Evolutionary conservation across 768 basidiomycete genomes (phyloP), one percentile per base, ranked within the genome.

Genomic region (Trametes punicea): DNA sequence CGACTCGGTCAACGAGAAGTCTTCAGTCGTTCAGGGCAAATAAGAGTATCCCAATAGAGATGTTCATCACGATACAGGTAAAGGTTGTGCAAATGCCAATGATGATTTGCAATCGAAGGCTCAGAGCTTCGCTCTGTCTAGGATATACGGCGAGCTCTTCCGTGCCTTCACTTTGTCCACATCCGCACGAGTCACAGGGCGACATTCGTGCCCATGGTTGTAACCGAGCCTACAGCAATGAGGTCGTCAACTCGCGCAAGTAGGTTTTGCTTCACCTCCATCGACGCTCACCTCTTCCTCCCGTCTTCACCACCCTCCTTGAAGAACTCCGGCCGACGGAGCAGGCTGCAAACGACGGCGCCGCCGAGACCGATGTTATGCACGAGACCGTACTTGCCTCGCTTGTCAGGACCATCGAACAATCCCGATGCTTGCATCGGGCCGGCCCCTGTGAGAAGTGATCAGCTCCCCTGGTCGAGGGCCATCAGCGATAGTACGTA

Each of bases 351-450:
- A 25, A 91, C 88, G 3, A 82, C 88, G 13, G 89, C 88, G 45
- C 88, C 87, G 50, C 90, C 91, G 21, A 92, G 77, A 13, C 90
- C 91, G 40, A 94, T 75, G 65, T 94, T 93, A 61, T 93, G 91
- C 8, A 89, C 83, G 11, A 94, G 75, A 3, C 88, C 90, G 60
- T 80, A 90, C 70, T 90, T 91, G 2, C 89, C 87, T 27, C 84
- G 83, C 62, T 76, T 76, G 66, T 90, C 88, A 1, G 75, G 39
- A 4, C 63, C 74, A 54, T 83, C 75, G 61, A 90, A 88, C 41
- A 90, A 75, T 8, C 82, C 84, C 1, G 83, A 82, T 2, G 82
- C 86, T 73, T 91, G 90, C 88, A 91, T 89, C 25, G 86, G 86
- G 29, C 90, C 90, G 4, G 89, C 86, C 89, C 87, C 88, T 87